Evolutionary conservation across 192 early-diverging fungal genomes (phyloP).

Genomic region (Backusella macrospora): DNA sequence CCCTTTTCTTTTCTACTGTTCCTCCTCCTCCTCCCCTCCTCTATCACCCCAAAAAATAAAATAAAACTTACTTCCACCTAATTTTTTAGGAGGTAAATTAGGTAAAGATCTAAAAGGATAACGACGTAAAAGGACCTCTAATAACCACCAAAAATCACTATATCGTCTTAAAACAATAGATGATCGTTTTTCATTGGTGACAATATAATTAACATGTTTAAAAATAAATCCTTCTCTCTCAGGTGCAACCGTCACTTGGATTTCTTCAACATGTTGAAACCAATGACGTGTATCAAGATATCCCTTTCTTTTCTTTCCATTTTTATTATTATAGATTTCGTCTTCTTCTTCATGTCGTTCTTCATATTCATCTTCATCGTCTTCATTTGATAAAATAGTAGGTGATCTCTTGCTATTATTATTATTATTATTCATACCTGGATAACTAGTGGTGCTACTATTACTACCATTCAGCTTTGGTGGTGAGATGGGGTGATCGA

Average conservation of each 20-base stretch:
- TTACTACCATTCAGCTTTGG: constrained; percentile 42
- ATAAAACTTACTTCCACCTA: constrained; percentile 61
- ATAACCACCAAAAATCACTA: constrained; percentile 91
- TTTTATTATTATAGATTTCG: background rate
- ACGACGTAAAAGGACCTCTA: constrained; percentile 71
- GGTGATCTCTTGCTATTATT: background rate
- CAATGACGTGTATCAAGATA: constrained; percentile 50
- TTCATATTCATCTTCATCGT: background rate
- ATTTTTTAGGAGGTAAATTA: constrained; percentile 85
- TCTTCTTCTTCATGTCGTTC: background rate
- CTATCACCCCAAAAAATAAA: background rate
- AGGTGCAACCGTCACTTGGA: constrained; percentile 58
- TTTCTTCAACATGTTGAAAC: constrained; percentile 58
- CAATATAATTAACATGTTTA: constrained; percentile 89
- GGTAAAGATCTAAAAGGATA: constrained; percentile 86
- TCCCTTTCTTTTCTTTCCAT: background rate
- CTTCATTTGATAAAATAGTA: background rate
- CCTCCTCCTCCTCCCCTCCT: no score
- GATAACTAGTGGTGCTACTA: constrained; percentile 47
- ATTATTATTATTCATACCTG: background rate
- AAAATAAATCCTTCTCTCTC: constrained; percentile 60
- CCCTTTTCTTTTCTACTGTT: background rate
- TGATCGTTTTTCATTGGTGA: constrained; percentile 67
- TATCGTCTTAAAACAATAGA: constrained; percentile 78
- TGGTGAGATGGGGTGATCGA: constrained; percentile 54